Conservation (phyloP, 768 basidiomycete species). For the Podaxis pistillaris region DNA sequence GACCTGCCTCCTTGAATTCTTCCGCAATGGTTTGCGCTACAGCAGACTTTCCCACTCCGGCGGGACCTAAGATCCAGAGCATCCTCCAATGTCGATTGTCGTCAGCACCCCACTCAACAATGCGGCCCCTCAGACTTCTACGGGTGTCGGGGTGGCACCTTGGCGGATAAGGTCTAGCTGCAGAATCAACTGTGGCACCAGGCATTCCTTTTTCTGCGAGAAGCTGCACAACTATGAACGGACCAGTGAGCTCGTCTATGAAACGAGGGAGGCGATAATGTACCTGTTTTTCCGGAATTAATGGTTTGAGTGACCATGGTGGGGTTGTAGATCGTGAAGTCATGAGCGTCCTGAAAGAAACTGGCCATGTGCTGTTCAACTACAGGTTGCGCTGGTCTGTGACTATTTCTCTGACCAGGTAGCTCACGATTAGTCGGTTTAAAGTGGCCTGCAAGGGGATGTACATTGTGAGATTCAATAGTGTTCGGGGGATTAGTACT, state of each 20-base stretch:
- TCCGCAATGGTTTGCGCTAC: slow-evolving; percentile 18
- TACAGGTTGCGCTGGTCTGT: background rate
- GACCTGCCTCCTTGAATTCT: background rate
- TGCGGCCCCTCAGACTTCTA: slow-evolving; percentile 2
- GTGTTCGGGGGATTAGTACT: background rate
- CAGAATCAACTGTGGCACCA: slow-evolving; percentile 14
- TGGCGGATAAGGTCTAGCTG: slow-evolving; percentile 14
- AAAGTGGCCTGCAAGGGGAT: background rate
- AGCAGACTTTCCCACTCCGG: slow-evolving; percentile 22
- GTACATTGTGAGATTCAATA: background rate
- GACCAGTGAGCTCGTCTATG: background rate
- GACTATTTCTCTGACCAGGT: background rate
- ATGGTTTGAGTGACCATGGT: background rate
- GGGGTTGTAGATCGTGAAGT: background rate
- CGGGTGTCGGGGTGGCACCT: slow-evolving; percentile 20
- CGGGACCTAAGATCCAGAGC: slow-evolving; percentile 20
- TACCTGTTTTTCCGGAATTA: background rate
- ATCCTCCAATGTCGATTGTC: slow-evolving; percentile 1
- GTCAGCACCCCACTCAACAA: slow-evolving; percentile 14
- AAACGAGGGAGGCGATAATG: background rate
- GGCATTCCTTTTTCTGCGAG: background rate
- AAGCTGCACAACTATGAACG: background rate
- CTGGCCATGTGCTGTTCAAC: background rate
- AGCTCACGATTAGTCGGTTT: background rate
- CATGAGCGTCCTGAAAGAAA: background rate